Evolutionary conservation across 2,329 filamentous ascomycete genomes (phyloP).

Genomic region (Epichloe brachyelytri): DNA sequence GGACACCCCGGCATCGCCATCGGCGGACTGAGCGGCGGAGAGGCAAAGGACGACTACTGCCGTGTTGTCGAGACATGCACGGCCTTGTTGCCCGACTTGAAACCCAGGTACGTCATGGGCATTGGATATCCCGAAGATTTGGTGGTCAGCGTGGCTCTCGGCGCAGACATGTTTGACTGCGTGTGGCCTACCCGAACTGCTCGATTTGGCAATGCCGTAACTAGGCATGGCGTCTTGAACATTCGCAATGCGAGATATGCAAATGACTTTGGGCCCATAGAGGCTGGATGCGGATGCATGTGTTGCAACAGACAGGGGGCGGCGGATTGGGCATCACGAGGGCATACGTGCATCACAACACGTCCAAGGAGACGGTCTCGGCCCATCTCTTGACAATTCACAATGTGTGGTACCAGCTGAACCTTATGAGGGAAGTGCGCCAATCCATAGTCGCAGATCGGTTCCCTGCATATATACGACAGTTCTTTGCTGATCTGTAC

Average conservation of each 20-base stretch:
- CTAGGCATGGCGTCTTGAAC: constrained; percentile 68
- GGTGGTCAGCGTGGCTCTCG: constrained; percentile 82
- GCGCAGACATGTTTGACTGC: constrained; percentile 99
- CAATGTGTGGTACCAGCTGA: constrained; percentile 86
- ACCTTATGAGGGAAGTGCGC: constrained; percentile 64
- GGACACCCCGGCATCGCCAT: constrained; percentile 96
- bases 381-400: constrained; percentile 80
- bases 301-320: constrained; percentile 54
- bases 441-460: constrained; percentile 68
- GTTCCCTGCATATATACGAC: constrained; percentile 64
- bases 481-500: constrained; percentile 70
- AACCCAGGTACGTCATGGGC: constrained; percentile 98
- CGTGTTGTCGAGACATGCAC: constrained; percentile 82
- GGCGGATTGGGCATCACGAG: constrained; percentile 71
- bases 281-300: constrained; percentile 67
- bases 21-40: constrained; percentile 84
- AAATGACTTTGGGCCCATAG: constrained; percentile 70
- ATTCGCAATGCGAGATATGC: constrained; percentile 65
- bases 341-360: constrained; percentile 84
- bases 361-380: constrained; percentile 87
- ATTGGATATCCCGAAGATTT: constrained; percentile 96
- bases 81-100: constrained; percentile 67
- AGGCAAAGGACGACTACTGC: constrained; percentile 89
- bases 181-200: constrained; percentile 97
- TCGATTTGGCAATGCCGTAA: constrained; percentile 90